Evolutionary conservation across 148 eudicot species (phyloP).

Genomic region (Silene conica): DNA sequence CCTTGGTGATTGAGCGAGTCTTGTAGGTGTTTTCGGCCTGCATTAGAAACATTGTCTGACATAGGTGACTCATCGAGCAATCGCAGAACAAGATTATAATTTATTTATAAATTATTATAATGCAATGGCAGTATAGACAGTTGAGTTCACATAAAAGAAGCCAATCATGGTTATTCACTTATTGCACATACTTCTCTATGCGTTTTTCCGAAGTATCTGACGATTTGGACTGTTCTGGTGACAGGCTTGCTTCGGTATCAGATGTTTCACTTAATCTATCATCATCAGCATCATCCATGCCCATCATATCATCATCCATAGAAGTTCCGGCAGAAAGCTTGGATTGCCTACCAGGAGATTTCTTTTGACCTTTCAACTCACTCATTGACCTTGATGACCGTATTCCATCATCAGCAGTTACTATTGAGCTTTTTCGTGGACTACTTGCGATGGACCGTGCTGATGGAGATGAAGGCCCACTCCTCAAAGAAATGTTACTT

Average conservation of each 20-base stretch:
- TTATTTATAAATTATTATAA: no score
- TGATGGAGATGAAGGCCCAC: not conserved
- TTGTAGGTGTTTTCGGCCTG: conserved; percentile 26
- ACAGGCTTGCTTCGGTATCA: conserved; percentile 40
- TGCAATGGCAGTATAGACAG: not conserved
- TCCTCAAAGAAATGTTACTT: not conserved
- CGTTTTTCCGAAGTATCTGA: conserved; percentile 27
- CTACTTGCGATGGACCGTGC: not conserved
- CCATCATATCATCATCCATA: conserved; percentile 22
- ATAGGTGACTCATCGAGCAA: no score
- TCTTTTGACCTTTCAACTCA: conserved; percentile 27
- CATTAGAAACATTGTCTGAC: not conserved
- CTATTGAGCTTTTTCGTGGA: conserved; percentile 27
- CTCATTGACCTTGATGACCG: conserved; percentile 31
- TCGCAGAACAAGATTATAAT: not conserved
- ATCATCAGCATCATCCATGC: conserved; percentile 27
- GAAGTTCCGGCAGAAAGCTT: conserved; percentile 19
- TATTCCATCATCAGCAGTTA: conserved; percentile 20
- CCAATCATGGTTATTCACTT: not conserved
- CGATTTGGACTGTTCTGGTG: conserved; percentile 30
- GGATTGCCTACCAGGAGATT: not conserved
- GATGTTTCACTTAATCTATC: conserved; percentile 45
- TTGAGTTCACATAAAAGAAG: not conserved
- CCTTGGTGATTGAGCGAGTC: conserved; percentile 28
- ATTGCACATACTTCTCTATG: conserved; percentile 42